phyloP scores from a whole-genome alignment of 306 rosid genomes.

The Crataegus laevigata region DNA sequence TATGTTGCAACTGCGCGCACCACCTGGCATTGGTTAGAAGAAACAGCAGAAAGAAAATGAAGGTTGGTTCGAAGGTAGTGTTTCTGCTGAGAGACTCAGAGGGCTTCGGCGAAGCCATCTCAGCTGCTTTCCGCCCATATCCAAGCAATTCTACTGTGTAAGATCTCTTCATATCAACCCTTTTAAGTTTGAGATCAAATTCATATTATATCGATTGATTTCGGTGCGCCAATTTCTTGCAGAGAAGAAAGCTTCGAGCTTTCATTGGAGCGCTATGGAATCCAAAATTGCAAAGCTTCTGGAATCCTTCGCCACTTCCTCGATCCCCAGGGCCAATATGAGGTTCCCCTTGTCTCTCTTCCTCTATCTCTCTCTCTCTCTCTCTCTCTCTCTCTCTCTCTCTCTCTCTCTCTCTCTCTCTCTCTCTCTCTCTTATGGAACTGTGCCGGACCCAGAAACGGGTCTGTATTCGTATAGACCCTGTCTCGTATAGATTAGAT shows the following conservation, averaged over 20 bases:
- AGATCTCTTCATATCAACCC: neutral
- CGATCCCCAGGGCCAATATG: slow-evolving; percentile 39
- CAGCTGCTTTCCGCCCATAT: slow-evolving; percentile 37
- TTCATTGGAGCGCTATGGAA: slow-evolving; percentile 58
- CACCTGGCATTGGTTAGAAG: neutral
- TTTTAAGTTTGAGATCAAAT: neutral
- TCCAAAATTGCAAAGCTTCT: slow-evolving; percentile 50
- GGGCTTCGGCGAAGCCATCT: slow-evolving; percentile 56
- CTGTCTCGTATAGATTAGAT: no score
- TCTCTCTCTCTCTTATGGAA: neutral
- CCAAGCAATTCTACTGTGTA: slow-evolving; percentile 32
- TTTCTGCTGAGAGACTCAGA: slow-evolving; percentile 52
- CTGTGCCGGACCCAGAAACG: neutral
- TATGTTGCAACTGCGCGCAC: neutral
- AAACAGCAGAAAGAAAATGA: slow-evolving; percentile 29
- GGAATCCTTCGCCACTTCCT: slow-evolving; percentile 53
- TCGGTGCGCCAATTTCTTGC: slow-evolving; percentile 1
- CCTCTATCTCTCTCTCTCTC: neutral
- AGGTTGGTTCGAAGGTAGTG: slow-evolving; percentile 42
- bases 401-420: neutral
- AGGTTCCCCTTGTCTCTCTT: slow-evolving; percentile 25
- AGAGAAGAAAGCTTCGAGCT: slow-evolving; percentile 60
- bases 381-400: slow-evolving; percentile 1
- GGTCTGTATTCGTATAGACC: neutral
- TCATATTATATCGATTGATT: neutral